These are phyloP conservation scores for Microbotryum lychnidis-dioicae DNA, from an alignment of 1,284 basidiomycete genomes.

Conservation along the genomic window DNA sequence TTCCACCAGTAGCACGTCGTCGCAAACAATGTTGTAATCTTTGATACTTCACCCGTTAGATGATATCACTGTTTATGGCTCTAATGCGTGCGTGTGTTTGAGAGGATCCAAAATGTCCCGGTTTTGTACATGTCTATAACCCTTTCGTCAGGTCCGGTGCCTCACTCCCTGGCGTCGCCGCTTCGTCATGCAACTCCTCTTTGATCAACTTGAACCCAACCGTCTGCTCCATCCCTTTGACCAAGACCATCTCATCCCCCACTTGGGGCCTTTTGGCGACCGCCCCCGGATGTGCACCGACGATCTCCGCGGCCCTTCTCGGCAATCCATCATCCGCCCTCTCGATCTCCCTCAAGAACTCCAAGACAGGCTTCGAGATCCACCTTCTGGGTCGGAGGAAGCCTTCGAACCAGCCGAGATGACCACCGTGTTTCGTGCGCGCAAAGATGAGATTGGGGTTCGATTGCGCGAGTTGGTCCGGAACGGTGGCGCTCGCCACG, in stretches of 20 bases:
- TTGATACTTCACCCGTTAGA: neutral
- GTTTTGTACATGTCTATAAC: neutral
- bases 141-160: slow-evolving; percentile 13
- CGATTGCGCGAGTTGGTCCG: slow-evolving; percentile 43
- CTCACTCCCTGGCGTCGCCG: slow-evolving; percentile 7
- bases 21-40: slow-evolving; percentile 12
- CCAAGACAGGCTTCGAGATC: slow-evolving; percentile 62
- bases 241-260: slow-evolving; percentile 27
- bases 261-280: neutral
- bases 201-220: slow-evolving; percentile 21
- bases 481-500: slow-evolving; percentile 45
- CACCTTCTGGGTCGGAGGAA: slow-evolving; percentile 49
- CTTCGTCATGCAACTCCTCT: slow-evolving; percentile 8
- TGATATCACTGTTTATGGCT: neutral
- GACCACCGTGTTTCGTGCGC: slow-evolving; percentile 73
- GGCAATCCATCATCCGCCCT: slow-evolving; percentile 8
- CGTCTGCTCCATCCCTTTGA: slow-evolving; percentile 11
- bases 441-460: slow-evolving; percentile 62
- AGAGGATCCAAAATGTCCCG: no score
- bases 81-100: neutral
- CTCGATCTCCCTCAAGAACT: slow-evolving; percentile 44
- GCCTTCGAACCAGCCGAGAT: slow-evolving; percentile 87
- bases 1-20: neutral
- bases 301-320: slow-evolving; percentile 4
- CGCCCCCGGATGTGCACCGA: neutral